Evolutionary conservation across 2,329 filamentous ascomycete genomes (phyloP).

Genomic region (Neofusicoccum kwambonambiense): DNA sequence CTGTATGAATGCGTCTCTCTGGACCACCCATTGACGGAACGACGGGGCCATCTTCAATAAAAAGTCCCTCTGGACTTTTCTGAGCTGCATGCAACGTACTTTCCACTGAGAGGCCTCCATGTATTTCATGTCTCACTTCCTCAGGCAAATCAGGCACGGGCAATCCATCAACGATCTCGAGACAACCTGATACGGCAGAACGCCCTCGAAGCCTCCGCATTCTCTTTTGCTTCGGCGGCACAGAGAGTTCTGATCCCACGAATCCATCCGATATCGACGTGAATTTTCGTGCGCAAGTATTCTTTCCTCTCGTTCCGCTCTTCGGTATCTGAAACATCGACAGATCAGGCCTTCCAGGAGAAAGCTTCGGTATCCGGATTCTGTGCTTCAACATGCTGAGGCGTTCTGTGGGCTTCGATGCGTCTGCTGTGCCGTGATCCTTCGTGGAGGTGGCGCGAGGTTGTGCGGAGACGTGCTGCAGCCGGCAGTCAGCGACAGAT

Average conservation of each 20-base stretch:
- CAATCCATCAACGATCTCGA: neutral
- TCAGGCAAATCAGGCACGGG: neutral
- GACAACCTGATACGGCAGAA: neutral
- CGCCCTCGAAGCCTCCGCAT: neutral
- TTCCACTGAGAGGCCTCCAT: neutral
- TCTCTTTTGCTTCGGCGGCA: conserved; percentile 7
- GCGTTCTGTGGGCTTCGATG: neutral
- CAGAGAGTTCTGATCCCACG: conserved; percentile 9
- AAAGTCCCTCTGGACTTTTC: neutral
- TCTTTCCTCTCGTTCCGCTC: neutral
- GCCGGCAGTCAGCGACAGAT: too few species aligned
- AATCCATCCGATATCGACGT: conserved; percentile 14
- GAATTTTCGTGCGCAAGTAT: neutral
- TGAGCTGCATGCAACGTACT: neutral
- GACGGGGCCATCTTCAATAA: neutral
- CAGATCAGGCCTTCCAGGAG: neutral
- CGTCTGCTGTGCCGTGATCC: neutral
- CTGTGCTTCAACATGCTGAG: neutral
- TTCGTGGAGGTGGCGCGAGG: neutral
- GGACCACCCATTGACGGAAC: neutral
- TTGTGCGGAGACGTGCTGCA: neutral
- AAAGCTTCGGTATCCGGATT: neutral
- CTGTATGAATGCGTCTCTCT: neutral
- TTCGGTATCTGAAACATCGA: neutral
- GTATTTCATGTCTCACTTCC: neutral